phyloP scores from a whole-genome alignment of 2,329 filamentous ascomycete species.

The Microcera coccophila region DNA sequence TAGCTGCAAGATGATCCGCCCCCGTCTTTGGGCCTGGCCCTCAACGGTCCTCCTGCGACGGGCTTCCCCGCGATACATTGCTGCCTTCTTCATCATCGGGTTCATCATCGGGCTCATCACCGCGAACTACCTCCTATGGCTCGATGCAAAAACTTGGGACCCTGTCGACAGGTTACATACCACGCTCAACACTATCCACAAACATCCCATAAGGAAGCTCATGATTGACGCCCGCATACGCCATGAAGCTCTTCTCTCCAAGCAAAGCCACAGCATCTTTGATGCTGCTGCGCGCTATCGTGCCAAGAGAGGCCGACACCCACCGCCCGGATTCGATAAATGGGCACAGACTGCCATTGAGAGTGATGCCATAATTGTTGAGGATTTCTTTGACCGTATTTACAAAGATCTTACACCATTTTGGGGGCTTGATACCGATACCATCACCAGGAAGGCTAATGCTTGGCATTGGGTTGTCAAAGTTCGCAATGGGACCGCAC shows the following conservation, averaged over 20 bases:
- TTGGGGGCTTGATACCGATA: constrained; percentile 50
- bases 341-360: constrained; percentile 55
- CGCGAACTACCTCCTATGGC: constrained; percentile 32
- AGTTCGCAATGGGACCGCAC: constrained; percentile 44
- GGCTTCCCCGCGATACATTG: constrained; percentile 28
- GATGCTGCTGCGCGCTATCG: constrained; percentile 55
- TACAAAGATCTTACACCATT: constrained; percentile 60
- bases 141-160: constrained; percentile 26
- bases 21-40: constrained; percentile 26
- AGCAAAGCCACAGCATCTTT: constrained; percentile 46
- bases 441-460: constrained; percentile 38
- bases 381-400: constrained; percentile 62
- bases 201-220: constrained; percentile 50
- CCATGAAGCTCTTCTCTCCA: constrained; percentile 40
- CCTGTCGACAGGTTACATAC: constrained; percentile 16
- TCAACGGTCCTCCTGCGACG: no score
- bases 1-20: constrained; percentile 25
- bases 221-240: constrained; percentile 43
- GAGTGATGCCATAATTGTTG: constrained; percentile 53
- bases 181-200: constrained; percentile 21
- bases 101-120: constrained; percentile 26
- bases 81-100: constrained; percentile 20
- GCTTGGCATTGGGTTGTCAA: constrained; percentile 45
- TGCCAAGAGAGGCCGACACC: constrained; percentile 53
- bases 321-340: constrained; percentile 59